Evolutionary conservation across 1,284 basidiomycete species (phyloP).

Genomic region (Melampsora americana): DNA sequence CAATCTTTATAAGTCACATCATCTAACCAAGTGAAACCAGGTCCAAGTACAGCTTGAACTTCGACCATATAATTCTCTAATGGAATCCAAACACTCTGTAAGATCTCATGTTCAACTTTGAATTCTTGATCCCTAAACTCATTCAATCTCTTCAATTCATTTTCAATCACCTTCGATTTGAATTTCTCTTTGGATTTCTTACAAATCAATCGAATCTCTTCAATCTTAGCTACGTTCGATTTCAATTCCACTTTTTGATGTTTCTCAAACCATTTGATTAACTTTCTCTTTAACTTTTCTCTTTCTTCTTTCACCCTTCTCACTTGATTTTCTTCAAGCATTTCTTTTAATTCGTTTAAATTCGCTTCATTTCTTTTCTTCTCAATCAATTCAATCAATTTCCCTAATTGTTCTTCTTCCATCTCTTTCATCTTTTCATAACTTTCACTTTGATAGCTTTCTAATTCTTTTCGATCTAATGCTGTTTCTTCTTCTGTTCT

Average conservation of each 20-base stretch:
- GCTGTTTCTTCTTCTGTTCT: no score
- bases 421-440: no score
- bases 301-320: not conserved
- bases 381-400: no score
- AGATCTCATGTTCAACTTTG: not conserved
- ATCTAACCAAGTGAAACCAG: conserved; percentile 28
- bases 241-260: conserved; percentile 1
- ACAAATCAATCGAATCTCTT: not conserved
- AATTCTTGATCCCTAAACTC: not conserved
- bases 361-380: no score
- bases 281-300: not conserved
- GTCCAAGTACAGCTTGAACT: conserved; percentile 9
- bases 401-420: no score
- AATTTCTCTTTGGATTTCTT: conserved; percentile 23
- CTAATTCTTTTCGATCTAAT: no score
- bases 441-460: no score
- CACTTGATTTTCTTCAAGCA: no score
- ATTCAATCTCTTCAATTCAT: not conserved
- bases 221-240: not conserved
- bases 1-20: conserved; percentile 32
- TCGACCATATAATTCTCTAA: not conserved
- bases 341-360: no score
- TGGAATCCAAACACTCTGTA: not conserved
- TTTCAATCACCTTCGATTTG: conserved; percentile 8
- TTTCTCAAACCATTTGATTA: conserved; percentile 8